Percentiles rank a stretch among this genome's conserved stretches.
These are phyloP conservation scores for Austroboletus festivus DNA, from an alignment of 768 basidiomycete genomes.

Conservation along the genomic window DNA sequence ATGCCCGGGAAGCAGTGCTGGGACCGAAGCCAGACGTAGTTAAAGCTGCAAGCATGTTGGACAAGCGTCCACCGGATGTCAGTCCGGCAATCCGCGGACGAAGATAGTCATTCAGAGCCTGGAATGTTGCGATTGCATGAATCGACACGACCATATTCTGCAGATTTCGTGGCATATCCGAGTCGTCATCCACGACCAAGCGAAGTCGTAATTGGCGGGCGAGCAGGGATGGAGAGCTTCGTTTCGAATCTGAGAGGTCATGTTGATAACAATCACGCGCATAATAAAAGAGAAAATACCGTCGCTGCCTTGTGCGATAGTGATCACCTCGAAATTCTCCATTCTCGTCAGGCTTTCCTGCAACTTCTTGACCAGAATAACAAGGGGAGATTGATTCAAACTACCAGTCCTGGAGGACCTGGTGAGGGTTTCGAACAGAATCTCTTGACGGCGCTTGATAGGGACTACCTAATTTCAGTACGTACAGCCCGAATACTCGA, in stretches of 20 bases:
- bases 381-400: slow-evolving; percentile 55
- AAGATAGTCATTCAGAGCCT: slow-evolving; percentile 94
- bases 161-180: slow-evolving; percentile 81
- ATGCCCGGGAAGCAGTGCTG: slow-evolving; percentile 39
- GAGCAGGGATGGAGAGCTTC: slow-evolving; percentile 87
- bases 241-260: slow-evolving; percentile 67
- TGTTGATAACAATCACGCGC: background rate
- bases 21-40: slow-evolving; percentile 71
- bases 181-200: slow-evolving; percentile 84
- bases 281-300: slow-evolving; percentile 41
- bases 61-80: slow-evolving; percentile 60
- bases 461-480: slow-evolving; percentile 46
- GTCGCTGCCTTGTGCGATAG: slow-evolving; percentile 78
- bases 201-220: slow-evolving; percentile 89
- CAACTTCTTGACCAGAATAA: slow-evolving; percentile 87
- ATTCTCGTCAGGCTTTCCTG: slow-evolving; percentile 94
- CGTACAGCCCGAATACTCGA: background rate
- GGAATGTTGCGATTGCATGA: slow-evolving; percentile 97
- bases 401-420: slow-evolving; percentile 45
- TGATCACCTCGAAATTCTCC: slow-evolving; percentile 94
- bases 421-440: slow-evolving; percentile 78
- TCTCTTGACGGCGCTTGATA: slow-evolving; percentile 62
- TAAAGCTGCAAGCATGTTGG: slow-evolving; percentile 89
- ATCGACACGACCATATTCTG: slow-evolving; percentile 95
- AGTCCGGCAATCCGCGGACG: slow-evolving; percentile 83